A percentile compares a stretch with the other conserved stretches of the same genome.
phyloP scores from a whole-genome alignment of 805 yeast genomes.

The Metschnikowia peoriensis region DNA sequence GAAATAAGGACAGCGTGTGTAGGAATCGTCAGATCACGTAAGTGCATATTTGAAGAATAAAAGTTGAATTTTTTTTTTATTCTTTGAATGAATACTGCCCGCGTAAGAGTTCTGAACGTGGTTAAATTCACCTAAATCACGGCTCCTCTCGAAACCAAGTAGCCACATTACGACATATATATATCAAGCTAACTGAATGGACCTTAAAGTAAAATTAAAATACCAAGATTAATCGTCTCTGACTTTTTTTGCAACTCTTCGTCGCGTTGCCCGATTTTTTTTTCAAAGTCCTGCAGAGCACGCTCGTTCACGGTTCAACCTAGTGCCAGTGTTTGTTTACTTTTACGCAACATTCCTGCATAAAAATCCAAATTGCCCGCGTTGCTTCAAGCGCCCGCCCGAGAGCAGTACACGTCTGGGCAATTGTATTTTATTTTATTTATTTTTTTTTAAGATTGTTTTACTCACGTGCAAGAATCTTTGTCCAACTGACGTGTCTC shows the following conservation, averaged over 20 bases:
- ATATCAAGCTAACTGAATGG: too few relatives aligned
- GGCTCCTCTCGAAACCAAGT: too few relatives aligned
- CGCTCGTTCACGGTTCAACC: neutral
- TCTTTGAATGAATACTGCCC: too few relatives aligned
- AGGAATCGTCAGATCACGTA: too few relatives aligned
- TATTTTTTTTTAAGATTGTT: neutral
- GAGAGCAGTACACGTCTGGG: constrained; percentile 8
- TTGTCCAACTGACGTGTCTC: neutral
- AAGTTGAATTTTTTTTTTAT: too few relatives aligned
- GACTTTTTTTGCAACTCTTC: neutral
- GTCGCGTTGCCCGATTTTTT: neutral
- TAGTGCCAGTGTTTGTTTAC: constrained; percentile 5
- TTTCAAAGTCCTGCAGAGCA: constrained; percentile 5
- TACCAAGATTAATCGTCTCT: too few relatives aligned
- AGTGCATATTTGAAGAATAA: too few relatives aligned
- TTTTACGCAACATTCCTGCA: neutral
- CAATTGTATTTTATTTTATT: neutral
- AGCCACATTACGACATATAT: too few relatives aligned
- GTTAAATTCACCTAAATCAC: too few relatives aligned
- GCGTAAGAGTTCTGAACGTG: too few relatives aligned
- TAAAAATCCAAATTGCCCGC: neutral
- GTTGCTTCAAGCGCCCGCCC: constrained; percentile 1
- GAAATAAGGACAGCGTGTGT: too few relatives aligned
- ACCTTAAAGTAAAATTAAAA: too few relatives aligned
- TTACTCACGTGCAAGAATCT: neutral